Conservation (phyloP, 1,284 basidiomycete genomes). For the Leccinum fallax region DNA sequence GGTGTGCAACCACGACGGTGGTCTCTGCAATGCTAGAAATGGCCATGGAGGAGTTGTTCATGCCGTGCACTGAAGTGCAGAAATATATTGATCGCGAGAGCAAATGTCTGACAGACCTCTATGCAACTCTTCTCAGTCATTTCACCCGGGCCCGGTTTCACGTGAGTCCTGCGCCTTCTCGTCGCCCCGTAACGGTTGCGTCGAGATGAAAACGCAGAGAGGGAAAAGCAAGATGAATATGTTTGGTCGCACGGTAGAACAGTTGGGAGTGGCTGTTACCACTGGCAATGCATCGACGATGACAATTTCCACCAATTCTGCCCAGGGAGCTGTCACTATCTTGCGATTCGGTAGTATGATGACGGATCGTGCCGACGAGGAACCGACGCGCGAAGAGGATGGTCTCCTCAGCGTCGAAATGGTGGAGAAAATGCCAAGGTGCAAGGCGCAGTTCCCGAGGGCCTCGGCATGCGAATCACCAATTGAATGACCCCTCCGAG, state of each 20-base stretch:
- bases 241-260: constrained; percentile 93
- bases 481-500: no score
- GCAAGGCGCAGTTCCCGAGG: constrained; percentile 31
- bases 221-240: constrained; percentile 80
- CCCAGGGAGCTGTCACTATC: constrained; percentile 74
- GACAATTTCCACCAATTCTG: constrained; percentile 65
- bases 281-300: constrained; percentile 41
- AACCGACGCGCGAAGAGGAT: constrained; percentile 77
- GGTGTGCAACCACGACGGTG: constrained; percentile 44
- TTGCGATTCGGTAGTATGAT: constrained; percentile 81
- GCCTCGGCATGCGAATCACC: no score
- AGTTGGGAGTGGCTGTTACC: constrained; percentile 79
- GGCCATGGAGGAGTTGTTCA: constrained; percentile 95
- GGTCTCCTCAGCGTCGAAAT: constrained; percentile 74
- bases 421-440: constrained; percentile 89
- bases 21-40: constrained; percentile 90
- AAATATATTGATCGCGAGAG: constrained; percentile 94
- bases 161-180: constrained; percentile 49
- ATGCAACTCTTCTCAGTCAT: constrained; percentile 69
- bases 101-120: constrained; percentile 84
- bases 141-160: constrained; percentile 82
- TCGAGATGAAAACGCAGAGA: constrained; percentile 64
- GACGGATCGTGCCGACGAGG: constrained; percentile 56
- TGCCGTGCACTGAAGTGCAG: constrained; percentile 90
- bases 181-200: constrained; percentile 1